These are phyloP conservation scores for Vigna nakashimae DNA, from an alignment of 306 rosid species.

Conservation along the genomic window DNA sequence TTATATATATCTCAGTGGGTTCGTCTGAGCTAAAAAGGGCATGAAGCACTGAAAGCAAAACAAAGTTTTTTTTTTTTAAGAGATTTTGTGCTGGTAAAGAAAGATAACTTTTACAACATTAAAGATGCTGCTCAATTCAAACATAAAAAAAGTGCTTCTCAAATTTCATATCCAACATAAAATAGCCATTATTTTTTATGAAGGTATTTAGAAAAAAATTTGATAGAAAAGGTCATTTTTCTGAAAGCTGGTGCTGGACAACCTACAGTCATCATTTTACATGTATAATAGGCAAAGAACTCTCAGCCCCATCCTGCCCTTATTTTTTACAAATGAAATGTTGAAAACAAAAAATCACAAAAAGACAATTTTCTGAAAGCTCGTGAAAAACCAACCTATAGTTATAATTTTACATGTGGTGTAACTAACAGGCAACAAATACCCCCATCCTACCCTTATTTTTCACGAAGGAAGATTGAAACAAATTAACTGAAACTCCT, in stretches of 20 bases:
- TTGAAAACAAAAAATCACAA: conserved; percentile 34
- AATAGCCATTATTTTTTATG: background rate
- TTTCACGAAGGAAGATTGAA: conserved; percentile 36
- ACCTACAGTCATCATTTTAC: conserved; percentile 25
- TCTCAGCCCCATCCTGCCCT: conserved; percentile 27
- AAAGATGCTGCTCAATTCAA: background rate
- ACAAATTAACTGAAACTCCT: conserved; percentile 34
- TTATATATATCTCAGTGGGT: background rate
- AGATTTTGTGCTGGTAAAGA: conserved; percentile 6
- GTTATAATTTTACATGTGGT: conserved; percentile 29
- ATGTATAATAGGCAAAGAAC: conserved; percentile 27
- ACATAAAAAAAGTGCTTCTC: conserved; percentile 15
- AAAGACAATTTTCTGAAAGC: background rate
- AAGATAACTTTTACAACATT: conserved; percentile 4
- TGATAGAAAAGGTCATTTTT: background rate
- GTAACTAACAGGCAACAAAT: conserved; percentile 25
- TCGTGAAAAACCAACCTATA: conserved; percentile 4
- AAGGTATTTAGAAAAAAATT: background rate
- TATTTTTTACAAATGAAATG: conserved; percentile 16
- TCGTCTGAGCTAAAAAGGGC: background rate
- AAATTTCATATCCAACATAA: conserved; percentile 29
- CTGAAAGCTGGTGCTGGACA: conserved; percentile 2
- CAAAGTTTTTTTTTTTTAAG: background rate
- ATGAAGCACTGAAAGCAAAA: background rate
- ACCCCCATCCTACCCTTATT: conserved; percentile 11